Percentiles rank a stretch among this genome's conserved stretches.
Evolutionary conservation across 1,139 yeast species (phyloP).

Genomic region (Kazachstania sp.): DNA sequence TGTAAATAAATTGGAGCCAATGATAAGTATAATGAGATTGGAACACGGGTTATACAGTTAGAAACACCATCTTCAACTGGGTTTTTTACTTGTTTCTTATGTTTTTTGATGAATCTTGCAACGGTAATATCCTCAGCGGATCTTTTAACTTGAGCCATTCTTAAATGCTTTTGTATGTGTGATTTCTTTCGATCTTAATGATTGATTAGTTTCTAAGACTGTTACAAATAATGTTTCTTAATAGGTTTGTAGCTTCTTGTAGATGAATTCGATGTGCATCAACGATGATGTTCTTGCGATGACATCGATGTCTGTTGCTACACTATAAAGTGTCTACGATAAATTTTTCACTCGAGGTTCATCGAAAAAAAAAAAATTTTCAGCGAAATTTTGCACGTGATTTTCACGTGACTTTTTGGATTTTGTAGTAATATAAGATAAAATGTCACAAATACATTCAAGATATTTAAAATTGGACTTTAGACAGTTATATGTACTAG

Average conservation of each 20-base stretch:
- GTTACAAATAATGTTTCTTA: not conserved
- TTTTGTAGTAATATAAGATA: too few relatives aligned
- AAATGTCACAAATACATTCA: too few relatives aligned
- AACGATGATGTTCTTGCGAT: too few relatives aligned
- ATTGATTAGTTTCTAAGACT: not conserved
- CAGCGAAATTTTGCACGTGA: not conserved
- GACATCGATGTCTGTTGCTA: not conserved
- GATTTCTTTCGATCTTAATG: not conserved
- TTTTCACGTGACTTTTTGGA: not conserved
- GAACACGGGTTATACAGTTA: conserved; percentile 34
- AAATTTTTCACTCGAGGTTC: too few relatives aligned
- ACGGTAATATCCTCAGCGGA: conserved; percentile 16
- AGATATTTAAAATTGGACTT: too few relatives aligned
- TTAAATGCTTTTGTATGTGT: not conserved
- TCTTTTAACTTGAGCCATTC: conserved; percentile 20
- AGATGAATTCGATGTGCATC: too few relatives aligned
- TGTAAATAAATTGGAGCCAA: conserved; percentile 71
- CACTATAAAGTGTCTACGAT: not conserved
- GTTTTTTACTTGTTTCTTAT: conserved; percentile 22
- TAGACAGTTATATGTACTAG: too few relatives aligned
- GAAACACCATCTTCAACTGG: conserved; percentile 27
- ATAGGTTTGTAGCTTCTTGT: too few relatives aligned
- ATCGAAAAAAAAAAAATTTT: not conserved
- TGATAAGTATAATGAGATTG: conserved; percentile 66
- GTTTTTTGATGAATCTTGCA: conserved; percentile 23